phyloP scores from a whole-genome alignment of 305 asterid species.

The Stenogyne calaminthoides region DNA sequence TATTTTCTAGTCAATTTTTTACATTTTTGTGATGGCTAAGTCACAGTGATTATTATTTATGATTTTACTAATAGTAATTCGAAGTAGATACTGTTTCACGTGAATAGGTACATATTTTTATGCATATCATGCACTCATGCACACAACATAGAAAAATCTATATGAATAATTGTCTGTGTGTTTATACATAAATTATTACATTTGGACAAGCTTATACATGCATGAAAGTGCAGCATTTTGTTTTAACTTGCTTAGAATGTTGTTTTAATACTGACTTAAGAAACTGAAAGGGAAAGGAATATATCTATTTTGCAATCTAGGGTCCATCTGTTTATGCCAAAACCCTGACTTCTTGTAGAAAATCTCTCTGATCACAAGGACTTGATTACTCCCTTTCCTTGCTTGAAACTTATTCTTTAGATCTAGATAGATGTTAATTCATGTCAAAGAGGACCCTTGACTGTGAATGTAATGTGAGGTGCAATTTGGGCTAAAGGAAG shows the following conservation, averaged over 20 bases:
- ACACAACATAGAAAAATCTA: not conserved
- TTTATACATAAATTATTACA: constrained; percentile 9
- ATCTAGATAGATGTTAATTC: not conserved
- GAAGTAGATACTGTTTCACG: not conserved
- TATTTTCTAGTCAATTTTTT: constrained; percentile 27
- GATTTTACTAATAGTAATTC: constrained; percentile 14
- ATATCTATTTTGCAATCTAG: not conserved
- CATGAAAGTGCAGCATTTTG: constrained; percentile 12
- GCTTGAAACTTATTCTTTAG: not conserved
- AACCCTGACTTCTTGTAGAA: not conserved
- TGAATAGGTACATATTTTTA: not conserved
- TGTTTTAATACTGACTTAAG: not conserved
- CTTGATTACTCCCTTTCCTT: not conserved
- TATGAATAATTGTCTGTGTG: not conserved
- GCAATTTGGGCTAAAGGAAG: not conserved
- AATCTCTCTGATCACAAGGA: not conserved
- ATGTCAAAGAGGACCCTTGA: constrained; percentile 8
- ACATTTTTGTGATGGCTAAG: constrained; percentile 21
- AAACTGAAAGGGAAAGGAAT: not conserved
- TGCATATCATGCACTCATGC: not conserved
- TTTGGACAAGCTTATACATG: constrained; percentile 5
- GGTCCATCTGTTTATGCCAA: not conserved
- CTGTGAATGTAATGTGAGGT: not conserved
- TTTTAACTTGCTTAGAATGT: not conserved
- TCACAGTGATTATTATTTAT: constrained; percentile 10